Base-by-base conservation (phyloP, 2,329 filamentous ascomycete species). In the Cladophialophora exuberans region DNA sequence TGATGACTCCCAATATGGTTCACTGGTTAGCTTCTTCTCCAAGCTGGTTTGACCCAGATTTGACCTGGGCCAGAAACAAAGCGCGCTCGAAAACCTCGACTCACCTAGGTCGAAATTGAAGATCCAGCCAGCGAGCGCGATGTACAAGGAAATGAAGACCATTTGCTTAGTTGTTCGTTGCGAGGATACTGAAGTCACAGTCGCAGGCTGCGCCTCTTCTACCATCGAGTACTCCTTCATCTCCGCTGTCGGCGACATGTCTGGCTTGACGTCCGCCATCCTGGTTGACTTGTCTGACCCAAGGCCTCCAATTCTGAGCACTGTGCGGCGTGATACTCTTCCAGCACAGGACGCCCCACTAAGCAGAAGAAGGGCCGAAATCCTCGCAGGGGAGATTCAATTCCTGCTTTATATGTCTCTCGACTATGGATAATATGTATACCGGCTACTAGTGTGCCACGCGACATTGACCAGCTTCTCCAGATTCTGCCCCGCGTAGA, bases 81-180 rank as follows among this genome's bases (percentile, higher is more conserved):
- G n/a, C n/a, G n/a, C n/a, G n/a, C n/a, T n/a, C n/a, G 15, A 4
- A 30, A 36, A 13, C 26, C 18, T 20, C 26, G 11, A 30, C 44
- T 25, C 20, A 42, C 50, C 42, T 15, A 53, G 41, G 33, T 53
- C 50, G 31, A 53, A 53, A 25, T 53, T 53, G 41, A 53, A 46
- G 7, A 53, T 46, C 50, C 50, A 53, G 28, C 50, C 50, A 1
- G 50, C 41, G 11, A 53, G 42, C 18, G 50, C 28, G 38, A 46
- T 43, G 22, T 38, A 53, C 15, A 46, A 6, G 7, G 50, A 46
- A 22, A 53, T 45, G 18, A 53, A 45, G 11, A 53, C 22, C 42
- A 53, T 51, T 43, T 51, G 36, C 47, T 51, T 51, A 11, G 47
- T 51, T 1, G 47, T 38, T 42, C 26, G 20, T 26, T 51, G 47